Base-by-base conservation (phyloP, 106 monocot species). In the Alisma plantagoaquatica region DNA sequence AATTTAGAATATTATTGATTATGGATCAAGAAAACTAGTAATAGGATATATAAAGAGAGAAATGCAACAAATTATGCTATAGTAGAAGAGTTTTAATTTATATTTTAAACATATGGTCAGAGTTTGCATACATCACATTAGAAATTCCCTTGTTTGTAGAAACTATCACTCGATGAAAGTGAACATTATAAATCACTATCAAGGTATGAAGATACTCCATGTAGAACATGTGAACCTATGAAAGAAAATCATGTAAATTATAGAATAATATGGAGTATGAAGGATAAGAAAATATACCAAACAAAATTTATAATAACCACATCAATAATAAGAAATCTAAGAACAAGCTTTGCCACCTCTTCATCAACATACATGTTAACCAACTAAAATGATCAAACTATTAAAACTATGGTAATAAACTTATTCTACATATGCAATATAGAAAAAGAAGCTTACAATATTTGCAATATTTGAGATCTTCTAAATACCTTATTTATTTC, bases 141-240 rank as follows among this genome's bases (percentile, higher is more conserved):
- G 89, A 98, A 73, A 98, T 82, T 72, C 96, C 96, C 69, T 89
- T 75, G 68, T 98, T 98, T 18, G 96, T 98, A 46, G 96, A 88
- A 66, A 98, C 66, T 47, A 98, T 98, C 47, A 98, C 96, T 28
- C 26, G 96, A 89, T 24, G 96, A 77, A 49, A 98, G 67, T 30
- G 96, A 66, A 57, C 96, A 89, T 60, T 98, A 88, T 45, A 98
- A 66, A 33, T 88, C 96, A 71, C 96, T 84, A 70, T 98, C 89
- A 33, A 98, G 81, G 59, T 98, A 98, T 48, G 96, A 98, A 61
- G 89, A 24, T 89, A 89, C 67, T 89, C 96, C 60, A 98, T 89
- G 50, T 98, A 88, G 11, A 98, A 74, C 96, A 98, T 89, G 66
- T 98, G 89, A 56, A 98, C 96, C 96, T 98, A 72, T 2, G 61